Evolutionary conservation across 2,329 filamentous ascomycete genomes (phyloP).

Genomic region (Parasarocladium wereldwijsianum): DNA sequence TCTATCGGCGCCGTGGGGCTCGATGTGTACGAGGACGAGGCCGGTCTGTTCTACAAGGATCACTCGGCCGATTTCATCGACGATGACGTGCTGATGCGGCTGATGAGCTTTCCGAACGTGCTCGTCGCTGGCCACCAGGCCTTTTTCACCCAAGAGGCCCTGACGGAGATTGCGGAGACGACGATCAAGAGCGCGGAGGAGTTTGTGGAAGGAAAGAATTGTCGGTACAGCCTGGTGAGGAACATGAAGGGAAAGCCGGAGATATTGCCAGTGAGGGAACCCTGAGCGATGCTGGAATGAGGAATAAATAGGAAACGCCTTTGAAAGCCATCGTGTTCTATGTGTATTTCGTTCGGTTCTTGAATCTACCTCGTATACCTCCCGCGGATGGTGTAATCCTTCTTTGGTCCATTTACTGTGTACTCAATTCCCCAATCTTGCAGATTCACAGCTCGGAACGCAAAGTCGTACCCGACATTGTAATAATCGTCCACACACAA

Average conservation of each 20-base stretch:
- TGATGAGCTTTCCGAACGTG: constrained; percentile 56
- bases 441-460: constrained; percentile 42
- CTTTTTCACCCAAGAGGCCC: constrained; percentile 53
- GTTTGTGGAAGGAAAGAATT: constrained; percentile 19
- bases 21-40: constrained; percentile 55
- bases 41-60: constrained; percentile 49
- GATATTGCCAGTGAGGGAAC: constrained; percentile 11
- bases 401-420: constrained; percentile 54
- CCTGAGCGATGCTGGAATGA: too few species aligned
- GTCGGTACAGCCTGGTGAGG: constrained; percentile 20
- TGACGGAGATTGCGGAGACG: constrained; percentile 46
- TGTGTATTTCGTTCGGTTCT: neutral
- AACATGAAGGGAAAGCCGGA: constrained; percentile 5
- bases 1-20: constrained; percentile 47
- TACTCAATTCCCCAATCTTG: constrained; percentile 46
- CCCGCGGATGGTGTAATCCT: constrained; percentile 52
- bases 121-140: constrained; percentile 54
- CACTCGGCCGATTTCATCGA: constrained; percentile 50
- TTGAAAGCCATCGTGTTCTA: neutral
- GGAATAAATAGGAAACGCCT: too few species aligned
- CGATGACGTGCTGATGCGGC: constrained; percentile 49
- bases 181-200: constrained; percentile 42
- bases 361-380: constrained; percentile 27
- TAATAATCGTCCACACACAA: constrained; percentile 61
- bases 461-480: constrained; percentile 54